Percentiles rank a stretch among this genome's conserved stretches.
These are phyloP conservation scores for Colletotrichum sp. DNA, from an alignment of 2,329 filamentous ascomycete genomes.

Conservation along the genomic window DNA sequence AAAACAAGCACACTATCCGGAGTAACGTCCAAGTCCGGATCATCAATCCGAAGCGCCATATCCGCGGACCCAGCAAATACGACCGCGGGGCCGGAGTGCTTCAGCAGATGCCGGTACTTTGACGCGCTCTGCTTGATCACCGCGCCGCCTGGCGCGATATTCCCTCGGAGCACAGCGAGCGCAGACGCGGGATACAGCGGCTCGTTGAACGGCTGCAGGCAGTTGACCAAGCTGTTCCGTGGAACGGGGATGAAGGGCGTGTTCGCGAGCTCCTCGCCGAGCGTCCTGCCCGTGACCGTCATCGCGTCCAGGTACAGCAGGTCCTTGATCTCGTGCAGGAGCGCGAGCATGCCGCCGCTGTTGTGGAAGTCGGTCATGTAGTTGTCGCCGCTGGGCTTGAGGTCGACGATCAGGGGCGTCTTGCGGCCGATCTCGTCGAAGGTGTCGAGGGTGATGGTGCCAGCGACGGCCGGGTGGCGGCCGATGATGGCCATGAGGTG, in stretches of 20 bases:
- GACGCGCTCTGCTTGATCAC: conserved; percentile 89
- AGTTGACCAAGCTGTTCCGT: conserved; percentile 33
- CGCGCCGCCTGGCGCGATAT: conserved; percentile 81
- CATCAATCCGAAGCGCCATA: conserved; percentile 67
- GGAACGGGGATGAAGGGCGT: conserved; percentile 64
- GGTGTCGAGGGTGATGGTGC: conserved; percentile 73
- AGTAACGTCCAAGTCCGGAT: conserved; percentile 65
- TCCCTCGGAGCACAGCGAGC: conserved; percentile 82
- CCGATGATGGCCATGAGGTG: conserved; percentile 87
- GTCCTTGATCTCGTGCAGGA: conserved; percentile 79
- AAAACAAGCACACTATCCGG: conserved; percentile 74
- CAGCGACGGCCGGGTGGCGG: conserved; percentile 70
- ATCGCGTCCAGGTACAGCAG: conserved; percentile 78
- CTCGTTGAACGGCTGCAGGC: conserved; percentile 69
- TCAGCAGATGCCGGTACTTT: conserved; percentile 70
- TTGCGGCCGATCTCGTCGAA: conserved; percentile 79
- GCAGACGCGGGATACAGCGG: conserved; percentile 79
- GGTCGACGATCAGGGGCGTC: conserved; percentile 82
- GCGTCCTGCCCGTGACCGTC: conserved; percentile 84
- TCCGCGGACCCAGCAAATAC: conserved; percentile 80
- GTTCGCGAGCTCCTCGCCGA: conserved; percentile 78
- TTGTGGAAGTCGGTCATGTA: conserved; percentile 93
- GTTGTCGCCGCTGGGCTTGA: conserved; percentile 86
- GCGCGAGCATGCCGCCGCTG: conserved; percentile 82
- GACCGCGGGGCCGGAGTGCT: conserved; percentile 55